Percentiles rank a stretch among this genome's conserved stretches.
phyloP scores from a whole-genome alignment of 2,329 filamentous ascomycete genomes.

The Verruconis gallopava region DNA sequence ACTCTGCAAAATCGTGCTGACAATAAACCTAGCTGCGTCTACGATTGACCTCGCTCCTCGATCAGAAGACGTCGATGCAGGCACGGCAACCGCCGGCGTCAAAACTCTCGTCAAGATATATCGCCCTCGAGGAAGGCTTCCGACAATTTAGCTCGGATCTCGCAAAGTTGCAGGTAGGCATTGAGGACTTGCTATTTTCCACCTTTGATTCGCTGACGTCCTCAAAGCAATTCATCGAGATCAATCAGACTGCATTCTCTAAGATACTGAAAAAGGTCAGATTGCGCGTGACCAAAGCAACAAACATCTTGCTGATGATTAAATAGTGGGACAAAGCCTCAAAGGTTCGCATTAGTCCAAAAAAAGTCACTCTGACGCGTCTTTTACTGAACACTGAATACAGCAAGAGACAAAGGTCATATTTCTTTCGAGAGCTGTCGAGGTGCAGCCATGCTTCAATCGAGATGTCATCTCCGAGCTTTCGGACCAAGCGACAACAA shows the following conservation, averaged over 20 bases:
- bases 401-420: conserved; percentile 92
- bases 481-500: conserved; percentile 94
- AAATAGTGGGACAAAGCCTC: conserved; percentile 92
- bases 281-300: conserved; percentile 11
- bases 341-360: conserved; percentile 47
- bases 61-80: conserved; percentile 89
- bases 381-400: conserved; percentile 11
- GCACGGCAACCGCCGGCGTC: conserved; percentile 64
- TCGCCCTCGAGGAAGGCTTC: conserved; percentile 89
- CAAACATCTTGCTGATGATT: conserved; percentile 23
- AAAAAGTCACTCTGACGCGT: background rate
- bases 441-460: conserved; percentile 97
- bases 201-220: conserved; percentile 15
- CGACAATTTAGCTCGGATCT: conserved; percentile 94
- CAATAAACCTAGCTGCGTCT: conserved; percentile 62
- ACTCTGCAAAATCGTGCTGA: too few relatives aligned
- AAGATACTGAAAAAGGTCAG: conserved; percentile 91
- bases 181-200: conserved; percentile 9
- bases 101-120: conserved; percentile 83
- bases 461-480: conserved; percentile 91
- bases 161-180: conserved; percentile 73
- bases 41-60: conserved; percentile 77
- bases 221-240: conserved; percentile 80
- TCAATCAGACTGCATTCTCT: conserved; percentile 94
- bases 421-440: conserved; percentile 87